Conservation (phyloP, 1,284 basidiomycete species). For the Meripilus lineatus region DNA sequence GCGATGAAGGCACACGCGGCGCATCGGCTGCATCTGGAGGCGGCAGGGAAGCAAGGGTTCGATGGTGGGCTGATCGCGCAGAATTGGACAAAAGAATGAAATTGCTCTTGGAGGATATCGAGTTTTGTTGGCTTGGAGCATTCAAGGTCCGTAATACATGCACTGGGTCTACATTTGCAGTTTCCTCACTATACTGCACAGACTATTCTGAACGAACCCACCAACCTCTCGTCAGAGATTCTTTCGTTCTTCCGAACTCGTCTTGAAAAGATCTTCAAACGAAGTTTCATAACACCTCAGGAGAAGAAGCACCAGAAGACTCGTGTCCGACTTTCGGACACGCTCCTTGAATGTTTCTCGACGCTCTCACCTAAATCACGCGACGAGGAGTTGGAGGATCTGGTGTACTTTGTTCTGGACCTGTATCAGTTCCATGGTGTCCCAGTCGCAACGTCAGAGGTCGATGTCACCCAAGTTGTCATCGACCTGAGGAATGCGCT, state of each 20-base stretch:
- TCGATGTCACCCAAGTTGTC: slow-evolving; percentile 85
- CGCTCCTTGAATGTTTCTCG: slow-evolving; percentile 83
- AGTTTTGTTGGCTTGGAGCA: slow-evolving; percentile 95
- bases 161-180: neutral
- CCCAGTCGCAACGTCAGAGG: slow-evolving; percentile 85
- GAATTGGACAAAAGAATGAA: slow-evolving; percentile 76
- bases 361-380: slow-evolving; percentile 77
- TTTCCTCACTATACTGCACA: slow-evolving; percentile 22
- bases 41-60: slow-evolving; percentile 57
- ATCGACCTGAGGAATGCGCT: slow-evolving; percentile 68
- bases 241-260: slow-evolving; percentile 55
- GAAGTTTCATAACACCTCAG: slow-evolving; percentile 34
- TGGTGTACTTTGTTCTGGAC: slow-evolving; percentile 92
- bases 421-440: slow-evolving; percentile 92
- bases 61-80: slow-evolving; percentile 85
- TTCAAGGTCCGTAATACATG: slow-evolving; percentile 71
- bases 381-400: slow-evolving; percentile 94
- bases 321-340: slow-evolving; percentile 55
- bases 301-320: slow-evolving; percentile 51
- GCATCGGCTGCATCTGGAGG: slow-evolving; percentile 68
- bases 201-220: slow-evolving; percentile 67
- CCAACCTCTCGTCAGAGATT: slow-evolving; percentile 39
- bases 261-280: slow-evolving; percentile 73
- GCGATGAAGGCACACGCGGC: slow-evolving; percentile 72
- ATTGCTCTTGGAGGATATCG: slow-evolving; percentile 78